A percentile compares a stretch with the other conserved stretches of the same genome.
These are phyloP conservation scores for Monascus purpureus DNA, from an alignment of 495 filamentous ascomycete species.

Conservation along the genomic window DNA sequence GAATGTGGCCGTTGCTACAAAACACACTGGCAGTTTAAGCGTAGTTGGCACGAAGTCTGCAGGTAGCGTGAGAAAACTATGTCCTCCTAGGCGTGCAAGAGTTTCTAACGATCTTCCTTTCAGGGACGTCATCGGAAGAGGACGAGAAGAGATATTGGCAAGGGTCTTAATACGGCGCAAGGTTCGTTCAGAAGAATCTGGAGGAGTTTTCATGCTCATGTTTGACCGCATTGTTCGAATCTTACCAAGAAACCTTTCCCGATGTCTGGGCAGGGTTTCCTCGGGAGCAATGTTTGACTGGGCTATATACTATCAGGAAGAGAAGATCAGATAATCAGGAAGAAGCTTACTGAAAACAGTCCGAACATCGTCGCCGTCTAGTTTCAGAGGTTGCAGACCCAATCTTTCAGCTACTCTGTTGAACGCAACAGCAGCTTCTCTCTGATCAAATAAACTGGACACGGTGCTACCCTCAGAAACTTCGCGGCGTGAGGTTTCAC, in stretches of 20 bases:
- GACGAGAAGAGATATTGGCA: slow-evolving; percentile 12
- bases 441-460: slow-evolving; percentile 9
- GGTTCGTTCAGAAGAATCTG: slow-evolving; percentile 36
- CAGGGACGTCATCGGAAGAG: slow-evolving; percentile 38
- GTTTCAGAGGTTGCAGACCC: slow-evolving; percentile 7
- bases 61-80: slow-evolving; percentile 53
- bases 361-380: slow-evolving; percentile 1
- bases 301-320: not conserved
- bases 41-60: slow-evolving; percentile 47
- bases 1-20: slow-evolving; percentile 56
- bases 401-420: slow-evolving; percentile 13
- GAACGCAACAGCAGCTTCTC: slow-evolving; percentile 12
- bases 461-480: slow-evolving; percentile 4
- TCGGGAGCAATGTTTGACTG: not conserved
- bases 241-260: slow-evolving; percentile 13
- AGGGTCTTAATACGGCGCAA: slow-evolving; percentile 32
- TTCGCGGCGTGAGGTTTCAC: slow-evolving; percentile 2
- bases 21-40: slow-evolving; percentile 56
- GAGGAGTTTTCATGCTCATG: slow-evolving; percentile 16
- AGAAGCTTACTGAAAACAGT: not conserved
- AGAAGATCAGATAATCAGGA: not conserved
- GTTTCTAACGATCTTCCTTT: slow-evolving; percentile 48
- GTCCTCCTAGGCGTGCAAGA: slow-evolving; percentile 59
- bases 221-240: slow-evolving; percentile 23
- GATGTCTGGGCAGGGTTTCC: slow-evolving; percentile 5